phyloP scores from a whole-genome alignment of 2,329 filamentous ascomycete genomes.

The Xylaria arbuscula region DNA sequence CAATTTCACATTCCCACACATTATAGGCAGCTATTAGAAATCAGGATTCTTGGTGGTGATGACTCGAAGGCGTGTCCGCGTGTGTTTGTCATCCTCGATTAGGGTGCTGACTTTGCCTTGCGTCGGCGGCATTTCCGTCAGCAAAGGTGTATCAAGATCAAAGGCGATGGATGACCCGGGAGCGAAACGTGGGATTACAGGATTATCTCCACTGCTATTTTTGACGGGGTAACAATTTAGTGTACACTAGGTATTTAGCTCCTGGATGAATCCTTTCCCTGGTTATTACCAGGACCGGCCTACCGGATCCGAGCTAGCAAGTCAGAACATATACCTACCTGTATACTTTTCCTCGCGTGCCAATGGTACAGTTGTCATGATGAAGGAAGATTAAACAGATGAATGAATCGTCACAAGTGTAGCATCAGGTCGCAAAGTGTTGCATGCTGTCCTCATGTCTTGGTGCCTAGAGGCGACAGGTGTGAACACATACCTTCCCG shows the following conservation, averaged over 20 bases:
- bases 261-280: slow-evolving; percentile 34
- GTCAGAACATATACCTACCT: slow-evolving; percentile 10
- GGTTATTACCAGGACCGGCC: slow-evolving; percentile 32
- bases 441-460: slow-evolving; percentile 24
- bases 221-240: slow-evolving; percentile 35
- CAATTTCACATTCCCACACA: slow-evolving; percentile 21
- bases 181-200: slow-evolving; percentile 38
- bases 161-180: slow-evolving; percentile 30
- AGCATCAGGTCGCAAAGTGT: slow-evolving; percentile 27
- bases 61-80: slow-evolving; percentile 13
- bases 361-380: background rate
- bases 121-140: slow-evolving; percentile 33
- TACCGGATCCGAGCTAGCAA: slow-evolving; percentile 17
- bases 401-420: slow-evolving; percentile 14
- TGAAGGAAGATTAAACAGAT: slow-evolving; percentile 2
- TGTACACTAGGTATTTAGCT: no score
- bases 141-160: slow-evolving; percentile 16
- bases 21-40: slow-evolving; percentile 39
- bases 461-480: slow-evolving; percentile 22
- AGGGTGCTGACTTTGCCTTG: slow-evolving; percentile 25
- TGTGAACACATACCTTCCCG: slow-evolving; percentile 20
- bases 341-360: background rate
- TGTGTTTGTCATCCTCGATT: slow-evolving; percentile 32
- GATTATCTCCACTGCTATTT: slow-evolving; percentile 40
- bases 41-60: slow-evolving; percentile 35